Evolutionary conservation across 2,329 filamentous ascomycete genomes (phyloP).

Genomic region (Fusarium foetens): DNA sequence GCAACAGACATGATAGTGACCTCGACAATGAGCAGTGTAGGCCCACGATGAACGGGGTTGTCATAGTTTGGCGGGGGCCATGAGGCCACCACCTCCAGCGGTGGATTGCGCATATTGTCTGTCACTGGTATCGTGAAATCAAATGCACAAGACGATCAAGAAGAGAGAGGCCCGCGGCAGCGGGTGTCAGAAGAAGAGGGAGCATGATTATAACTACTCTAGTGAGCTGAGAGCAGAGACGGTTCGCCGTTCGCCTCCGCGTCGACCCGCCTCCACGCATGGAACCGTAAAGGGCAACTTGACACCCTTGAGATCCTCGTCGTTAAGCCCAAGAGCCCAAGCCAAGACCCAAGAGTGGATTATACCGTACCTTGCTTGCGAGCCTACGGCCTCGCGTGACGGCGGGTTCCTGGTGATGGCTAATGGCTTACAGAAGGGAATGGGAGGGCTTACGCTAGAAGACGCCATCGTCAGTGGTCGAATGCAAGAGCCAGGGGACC

Average conservation of each 20-base stretch:
- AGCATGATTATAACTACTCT: slow-evolving; percentile 34
- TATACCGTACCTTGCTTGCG: slow-evolving; percentile 9
- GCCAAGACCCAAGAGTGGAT: slow-evolving; percentile 12
- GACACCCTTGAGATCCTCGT: slow-evolving; percentile 12
- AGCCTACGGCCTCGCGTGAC: slow-evolving; percentile 35
- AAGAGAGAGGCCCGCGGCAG: slow-evolving; percentile 50
- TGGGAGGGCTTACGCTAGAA: slow-evolving; percentile 22
- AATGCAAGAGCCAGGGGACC: slow-evolving; percentile 15
- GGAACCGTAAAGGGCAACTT: slow-evolving; percentile 17
- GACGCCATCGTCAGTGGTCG: slow-evolving; percentile 22
- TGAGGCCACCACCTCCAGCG: slow-evolving; percentile 47
- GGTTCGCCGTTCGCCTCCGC: slow-evolving; percentile 23
- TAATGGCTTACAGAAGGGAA: slow-evolving; percentile 19
- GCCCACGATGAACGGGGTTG: slow-evolving; percentile 52
- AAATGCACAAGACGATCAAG: slow-evolving; percentile 6
- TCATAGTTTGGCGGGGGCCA: slow-evolving; percentile 54
- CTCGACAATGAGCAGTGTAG: slow-evolving; percentile 52
- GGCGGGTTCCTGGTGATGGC: slow-evolving; percentile 33
- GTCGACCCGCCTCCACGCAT: slow-evolving; percentile 35
- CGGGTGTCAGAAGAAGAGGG: slow-evolving; percentile 15
- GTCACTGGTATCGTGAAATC: not conserved
- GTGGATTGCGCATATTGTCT: slow-evolving; percentile 50
- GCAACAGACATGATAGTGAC: slow-evolving; percentile 49
- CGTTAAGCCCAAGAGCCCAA: not conserved
- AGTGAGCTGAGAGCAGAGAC: slow-evolving; percentile 8